Percentiles rank a stretch among this genome's conserved stretches.
Evolutionary conservation across 371 early-diverging fungal genomes (phyloP).

Genomic region (Apophysomyces sp.): DNA sequence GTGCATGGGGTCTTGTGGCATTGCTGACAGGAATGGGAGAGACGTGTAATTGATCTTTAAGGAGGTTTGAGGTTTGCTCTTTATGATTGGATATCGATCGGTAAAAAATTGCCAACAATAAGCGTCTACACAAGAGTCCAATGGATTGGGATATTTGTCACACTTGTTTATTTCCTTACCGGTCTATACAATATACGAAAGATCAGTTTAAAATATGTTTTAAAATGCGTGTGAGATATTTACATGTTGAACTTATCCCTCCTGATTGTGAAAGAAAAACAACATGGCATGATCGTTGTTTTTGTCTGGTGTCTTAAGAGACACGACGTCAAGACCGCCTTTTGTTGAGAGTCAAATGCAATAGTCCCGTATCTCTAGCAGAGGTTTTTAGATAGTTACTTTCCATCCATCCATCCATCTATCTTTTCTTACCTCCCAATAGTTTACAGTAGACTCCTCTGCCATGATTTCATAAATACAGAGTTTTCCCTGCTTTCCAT

Average conservation of each 20-base stretch:
- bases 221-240: not conserved
- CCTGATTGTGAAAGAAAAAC: conserved; percentile 92
- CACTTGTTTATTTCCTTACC: conserved; percentile 10
- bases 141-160: not conserved
- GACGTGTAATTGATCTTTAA: not conserved
- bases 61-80: not conserved
- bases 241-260: conserved; percentile 87
- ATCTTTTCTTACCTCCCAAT: conserved; percentile 61
- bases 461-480: conserved; percentile 88
- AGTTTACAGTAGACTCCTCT: conserved; percentile 81
- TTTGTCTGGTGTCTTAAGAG: conserved; percentile 61
- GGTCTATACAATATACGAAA: conserved; percentile 13
- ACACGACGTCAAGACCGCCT: conserved; percentile 91
- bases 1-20: conserved; percentile 64
- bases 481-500: conserved; percentile 46
- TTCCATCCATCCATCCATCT: not conserved
- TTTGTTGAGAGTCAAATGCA: conserved; percentile 93
- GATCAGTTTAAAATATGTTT: not conserved
- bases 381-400: not conserved
- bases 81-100: conserved; percentile 49
- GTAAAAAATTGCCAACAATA: conserved; percentile 83
- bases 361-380: conserved; percentile 90
- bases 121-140: conserved; percentile 34
- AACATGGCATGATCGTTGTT: conserved; percentile 68
- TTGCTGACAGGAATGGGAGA: conserved; percentile 51